Evolutionary conservation across 768 basidiomycete genomes (phyloP), one percentile per base, ranked within the genome.

Genomic region (Phylloporus sp.): DNA sequence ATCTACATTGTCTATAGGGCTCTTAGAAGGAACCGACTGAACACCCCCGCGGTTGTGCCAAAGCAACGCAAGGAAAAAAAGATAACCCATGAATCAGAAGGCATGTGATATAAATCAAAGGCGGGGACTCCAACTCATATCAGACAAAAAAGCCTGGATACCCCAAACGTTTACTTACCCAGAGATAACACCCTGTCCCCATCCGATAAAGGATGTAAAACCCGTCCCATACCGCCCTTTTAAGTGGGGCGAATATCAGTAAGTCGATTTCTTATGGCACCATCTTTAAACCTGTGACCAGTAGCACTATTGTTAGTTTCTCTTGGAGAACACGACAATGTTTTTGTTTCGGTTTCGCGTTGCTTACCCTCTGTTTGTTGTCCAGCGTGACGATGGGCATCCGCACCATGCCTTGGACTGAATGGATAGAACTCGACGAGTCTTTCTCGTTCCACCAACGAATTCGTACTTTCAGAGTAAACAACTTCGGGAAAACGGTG

Each of bases 381-480:
- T 16, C 7, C 45, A 87, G 85, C 55, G 76, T 86, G 20, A 88
- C 84, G 27, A 88, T 88, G 86, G 86, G 83, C 54, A 80, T 87
- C 58, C 77, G 82, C 23, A 73, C 66, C 43, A 87, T 90, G 85
- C 73, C 73, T 8, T 90, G 84, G 82, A 73, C 76, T 16, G 80
- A 85, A 46, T 90, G 88, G 87, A 82, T 88, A 47, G 85, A 90
- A 72, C 73, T 88, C 28, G 87, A 89, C 67, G 73, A 78, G 47
- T 72, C 80, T 44, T 86, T 81, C 60, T 65, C 70, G 12, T 57
- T 59, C 26, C 84, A 84, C 59, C 79, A 86, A 62, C 71, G 69
- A 12, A 81, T 91, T 42, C 80, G 81, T 35, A 66, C 72, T 12
- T 73, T 78, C 49, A 79, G 88, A 35, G 72, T 87, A 36, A 50